Evolutionary conservation across 2,329 filamentous ascomycete genomes (phyloP), one percentile per base, ranked within the genome.

Genomic region (Coleophoma crateriformis): DNA sequence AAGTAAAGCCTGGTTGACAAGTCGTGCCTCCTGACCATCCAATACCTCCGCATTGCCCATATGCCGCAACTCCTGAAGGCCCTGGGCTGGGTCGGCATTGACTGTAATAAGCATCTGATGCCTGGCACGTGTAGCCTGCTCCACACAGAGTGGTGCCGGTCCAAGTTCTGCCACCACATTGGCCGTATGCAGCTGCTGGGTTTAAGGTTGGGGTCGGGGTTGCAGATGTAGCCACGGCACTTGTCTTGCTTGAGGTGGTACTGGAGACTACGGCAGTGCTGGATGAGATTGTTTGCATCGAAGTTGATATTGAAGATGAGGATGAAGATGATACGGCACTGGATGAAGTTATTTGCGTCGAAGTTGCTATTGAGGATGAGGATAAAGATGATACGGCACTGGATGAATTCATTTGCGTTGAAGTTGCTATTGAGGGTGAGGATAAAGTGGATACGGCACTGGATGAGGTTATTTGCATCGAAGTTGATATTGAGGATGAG

Each of bases 31-130:
- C 35, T n/a, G 13, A n/a, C 13, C 15, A 38, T 2, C 12, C 6
- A 14, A 38, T 6, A 7, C 35, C 35, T 17, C 35, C 35, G 12
- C 35, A 38, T 17, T 38, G 35, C 15, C 11, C 11, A 38, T 38
- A 38, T 17, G 35, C 35, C 11, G 35, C 2, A 2, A 38, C 11
- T n/a, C 35, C 35, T 38, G 35, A 12, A 5, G 4, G 14, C 11
- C 14, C 15, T 8, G 35, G 35, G 35, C 2, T 38, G 11, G 35
- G 35, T 14, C 7, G 55, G 56, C 61, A 64, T 51, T 63, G 60
- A 33, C 49, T 54, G 47, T 62, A 59, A 50, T 57, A 62, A 20
- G 50, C 45, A 49, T 59, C 59, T 34, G 46, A 35, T 19, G 49
- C 43, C 6, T 27, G 46, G 48, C 59, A 58, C 35, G 49, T 48